Percentiles rank a stretch among this genome's conserved stretches.
phyloP scores from a whole-genome alignment of 257 asterid species.

The Henckelia pumila region DNA sequence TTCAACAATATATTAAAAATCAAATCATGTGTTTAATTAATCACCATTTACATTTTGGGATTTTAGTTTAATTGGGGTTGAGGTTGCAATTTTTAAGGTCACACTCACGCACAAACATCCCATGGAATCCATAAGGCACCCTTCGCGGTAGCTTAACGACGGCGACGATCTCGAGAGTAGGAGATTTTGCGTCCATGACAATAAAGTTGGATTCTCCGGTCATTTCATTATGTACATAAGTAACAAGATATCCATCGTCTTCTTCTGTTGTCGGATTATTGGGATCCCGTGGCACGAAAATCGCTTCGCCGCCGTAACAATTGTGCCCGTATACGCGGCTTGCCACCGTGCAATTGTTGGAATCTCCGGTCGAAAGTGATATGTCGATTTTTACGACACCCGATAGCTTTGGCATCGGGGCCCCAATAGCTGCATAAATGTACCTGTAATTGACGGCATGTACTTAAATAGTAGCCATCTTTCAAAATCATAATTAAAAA shows the following conservation, averaged over 20 bases:
- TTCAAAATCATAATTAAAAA: too few relatives aligned
- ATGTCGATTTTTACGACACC: conserved; percentile 49
- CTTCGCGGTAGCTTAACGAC: conserved; percentile 59
- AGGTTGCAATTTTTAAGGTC: conserved; percentile 28
- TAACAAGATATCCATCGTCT: conserved; percentile 75
- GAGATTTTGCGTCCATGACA: conserved; percentile 82
- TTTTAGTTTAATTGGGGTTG: neutral
- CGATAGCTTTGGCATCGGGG: conserved; percentile 28
- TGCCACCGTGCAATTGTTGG: conserved; percentile 35
- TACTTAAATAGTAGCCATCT: too few relatives aligned
- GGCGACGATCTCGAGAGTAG: conserved; percentile 61
- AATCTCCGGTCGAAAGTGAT: conserved; percentile 19
- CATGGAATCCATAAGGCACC: conserved; percentile 85
- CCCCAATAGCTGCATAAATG: conserved; percentile 39
- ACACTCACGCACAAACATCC: conserved; percentile 45
- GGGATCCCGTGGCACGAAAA: conserved; percentile 42
- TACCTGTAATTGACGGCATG: conserved; percentile 31
- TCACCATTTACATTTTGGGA: too few relatives aligned
- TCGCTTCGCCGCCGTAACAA: conserved; percentile 44
- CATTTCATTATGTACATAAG: conserved; percentile 57
- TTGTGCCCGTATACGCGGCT: conserved; percentile 31
- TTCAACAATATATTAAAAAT: too few relatives aligned
- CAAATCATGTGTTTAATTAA: too few relatives aligned
- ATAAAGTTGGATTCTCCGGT: conserved; percentile 49
- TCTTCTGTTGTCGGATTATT: conserved; percentile 36